A percentile compares a stretch with the other conserved stretches of the same genome.
phyloP scores from a whole-genome alignment of 1,284 basidiomycete species.

The Omphalotus olearius region DNA sequence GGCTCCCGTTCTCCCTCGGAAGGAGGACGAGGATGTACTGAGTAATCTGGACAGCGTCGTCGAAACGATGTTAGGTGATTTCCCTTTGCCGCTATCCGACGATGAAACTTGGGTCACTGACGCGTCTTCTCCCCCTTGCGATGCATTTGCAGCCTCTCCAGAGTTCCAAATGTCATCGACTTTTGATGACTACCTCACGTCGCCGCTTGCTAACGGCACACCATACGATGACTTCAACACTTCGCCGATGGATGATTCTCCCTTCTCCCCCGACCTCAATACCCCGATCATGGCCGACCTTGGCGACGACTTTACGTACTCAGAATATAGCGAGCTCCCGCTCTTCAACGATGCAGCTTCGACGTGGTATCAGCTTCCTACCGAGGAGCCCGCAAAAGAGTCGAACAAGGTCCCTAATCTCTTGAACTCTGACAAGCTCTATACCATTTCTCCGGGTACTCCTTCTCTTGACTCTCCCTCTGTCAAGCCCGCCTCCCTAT shows the following conservation, averaged over 20 bases:
- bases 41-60: constrained; percentile 5
- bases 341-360: constrained; percentile 18
- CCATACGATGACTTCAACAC: constrained; percentile 14
- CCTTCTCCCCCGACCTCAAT: constrained; percentile 50
- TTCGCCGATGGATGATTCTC: constrained; percentile 31
- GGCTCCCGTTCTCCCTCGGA: background rate
- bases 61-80: constrained; percentile 12
- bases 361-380: constrained; percentile 9
- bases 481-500: constrained; percentile 29
- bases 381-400: constrained; percentile 6
- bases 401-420: background rate
- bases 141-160: constrained; percentile 12
- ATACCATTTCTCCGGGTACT: constrained; percentile 38
- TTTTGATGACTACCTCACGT: constrained; percentile 14
- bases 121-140: constrained; percentile 18
- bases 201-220: constrained; percentile 5
- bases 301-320: constrained; percentile 18
- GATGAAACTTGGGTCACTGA: background rate
- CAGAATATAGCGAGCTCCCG: constrained; percentile 11
- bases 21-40: background rate
- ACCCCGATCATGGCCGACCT: constrained; percentile 46
- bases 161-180: constrained; percentile 13
- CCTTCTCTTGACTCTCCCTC: constrained; percentile 33
- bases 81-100: background rate
- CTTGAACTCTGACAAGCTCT: constrained; percentile 27